phyloP scores from a whole-genome alignment of 331 rosid genomes.

The Quercus tomentella region DNA sequence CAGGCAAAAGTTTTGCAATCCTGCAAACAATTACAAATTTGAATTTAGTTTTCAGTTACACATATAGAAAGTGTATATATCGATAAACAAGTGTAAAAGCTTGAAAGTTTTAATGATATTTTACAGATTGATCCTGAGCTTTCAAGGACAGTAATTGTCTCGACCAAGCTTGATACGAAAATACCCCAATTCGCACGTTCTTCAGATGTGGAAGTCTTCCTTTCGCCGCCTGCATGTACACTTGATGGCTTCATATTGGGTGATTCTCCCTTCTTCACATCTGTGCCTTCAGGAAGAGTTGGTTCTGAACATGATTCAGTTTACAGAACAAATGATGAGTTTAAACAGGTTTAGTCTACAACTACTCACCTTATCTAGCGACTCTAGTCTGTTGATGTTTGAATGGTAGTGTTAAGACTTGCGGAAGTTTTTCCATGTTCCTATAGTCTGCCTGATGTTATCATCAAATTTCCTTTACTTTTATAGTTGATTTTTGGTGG shows the following conservation, averaged over 20 bases:
- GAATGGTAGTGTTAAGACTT: constrained; percentile 3
- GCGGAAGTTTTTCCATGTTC: background rate
- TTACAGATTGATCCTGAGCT: constrained; percentile 87
- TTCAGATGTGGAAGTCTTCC: constrained; percentile 92
- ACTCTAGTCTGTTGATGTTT: background rate
- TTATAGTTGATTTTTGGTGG: too few relatives aligned
- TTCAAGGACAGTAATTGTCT: constrained; percentile 84
- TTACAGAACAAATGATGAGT: constrained; percentile 74
- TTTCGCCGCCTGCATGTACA: constrained; percentile 76
- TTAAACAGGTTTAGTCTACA: constrained; percentile 64
- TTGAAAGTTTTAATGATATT: background rate
- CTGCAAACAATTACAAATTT: background rate
- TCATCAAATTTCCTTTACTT: background rate
- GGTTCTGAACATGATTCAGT: constrained; percentile 66
- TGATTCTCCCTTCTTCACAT: constrained; percentile 90
- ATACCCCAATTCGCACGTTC: constrained; percentile 93
- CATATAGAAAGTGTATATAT: background rate
- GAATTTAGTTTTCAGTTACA: background rate
- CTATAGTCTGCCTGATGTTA: background rate
- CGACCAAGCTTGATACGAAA: constrained; percentile 95
- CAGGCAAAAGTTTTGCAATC: background rate
- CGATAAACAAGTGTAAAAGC: background rate
- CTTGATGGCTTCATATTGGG: constrained; percentile 89
- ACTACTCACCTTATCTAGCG: background rate
- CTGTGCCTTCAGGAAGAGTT: constrained; percentile 97